Percentiles rank a stretch among this genome's conserved stretches.
Evolutionary conservation across 768 basidiomycete genomes (phyloP).

Genomic region (Austroboletus eburneus): DNA sequence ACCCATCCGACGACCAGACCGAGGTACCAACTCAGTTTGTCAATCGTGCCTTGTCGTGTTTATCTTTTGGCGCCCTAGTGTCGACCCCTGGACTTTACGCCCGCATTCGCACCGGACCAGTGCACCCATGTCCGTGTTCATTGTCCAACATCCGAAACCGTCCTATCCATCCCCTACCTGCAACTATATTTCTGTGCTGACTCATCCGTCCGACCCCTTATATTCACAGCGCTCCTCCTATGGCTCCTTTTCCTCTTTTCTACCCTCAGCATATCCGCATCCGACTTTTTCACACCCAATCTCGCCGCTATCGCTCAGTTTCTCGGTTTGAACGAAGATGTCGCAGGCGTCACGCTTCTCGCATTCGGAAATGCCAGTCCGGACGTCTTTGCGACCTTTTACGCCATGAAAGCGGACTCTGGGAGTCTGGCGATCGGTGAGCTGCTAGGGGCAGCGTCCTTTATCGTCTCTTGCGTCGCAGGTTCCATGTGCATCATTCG

Average conservation of each 20-base stretch:
- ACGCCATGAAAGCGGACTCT: constrained; percentile 81
- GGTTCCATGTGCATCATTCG: constrained; percentile 98
- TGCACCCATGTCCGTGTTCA: constrained; percentile 56
- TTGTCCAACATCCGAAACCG: constrained; percentile 59
- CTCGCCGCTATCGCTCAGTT: constrained; percentile 83
- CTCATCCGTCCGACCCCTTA: constrained; percentile 47
- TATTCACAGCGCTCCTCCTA: constrained; percentile 59
- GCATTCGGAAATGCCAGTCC: constrained; percentile 98
- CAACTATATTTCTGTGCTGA: constrained; percentile 67
- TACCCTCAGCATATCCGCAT: constrained; percentile 89
- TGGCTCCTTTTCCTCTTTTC: constrained; percentile 95
- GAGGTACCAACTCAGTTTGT: constrained; percentile 8
- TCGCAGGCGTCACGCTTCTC: constrained; percentile 94
- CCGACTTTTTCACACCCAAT: constrained; percentile 98
- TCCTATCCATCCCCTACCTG: constrained; percentile 70
- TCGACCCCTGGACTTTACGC: constrained; percentile 53
- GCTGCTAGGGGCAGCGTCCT: constrained; percentile 89
- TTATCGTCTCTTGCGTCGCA: constrained; percentile 94
- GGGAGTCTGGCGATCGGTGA: constrained; percentile 93
- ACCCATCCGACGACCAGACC: background rate
- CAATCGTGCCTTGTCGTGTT: background rate
- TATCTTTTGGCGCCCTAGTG: constrained; percentile 44
- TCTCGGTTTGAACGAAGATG: constrained; percentile 85
- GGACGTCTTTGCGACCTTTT: constrained; percentile 94
- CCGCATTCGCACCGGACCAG: constrained; percentile 39